These are phyloP conservation scores for Filobasidium floriforme DNA, from an alignment of 768 basidiomycete genomes.

Conservation along the genomic window DNA sequence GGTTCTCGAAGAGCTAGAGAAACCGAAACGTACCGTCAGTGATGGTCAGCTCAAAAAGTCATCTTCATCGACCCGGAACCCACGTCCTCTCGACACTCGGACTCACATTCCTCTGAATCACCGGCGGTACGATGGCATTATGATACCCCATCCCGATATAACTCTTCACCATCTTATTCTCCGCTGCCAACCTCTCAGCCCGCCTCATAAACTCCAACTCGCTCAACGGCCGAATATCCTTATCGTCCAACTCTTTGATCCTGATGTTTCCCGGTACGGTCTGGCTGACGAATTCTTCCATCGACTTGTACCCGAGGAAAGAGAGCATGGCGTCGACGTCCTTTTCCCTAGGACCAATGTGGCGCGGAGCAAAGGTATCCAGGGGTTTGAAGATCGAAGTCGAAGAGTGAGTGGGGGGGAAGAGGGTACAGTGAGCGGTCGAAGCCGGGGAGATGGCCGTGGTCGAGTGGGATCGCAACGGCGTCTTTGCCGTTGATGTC, in stretches of 20 bases:
- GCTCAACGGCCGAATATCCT: constrained; percentile 67
- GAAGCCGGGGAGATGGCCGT: constrained; percentile 39
- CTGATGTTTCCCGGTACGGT: constrained; percentile 77
- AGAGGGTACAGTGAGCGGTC: constrained; percentile 23
- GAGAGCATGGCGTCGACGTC: constrained; percentile 77
- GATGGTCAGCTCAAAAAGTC: neutral
- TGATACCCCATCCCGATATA: constrained; percentile 98
- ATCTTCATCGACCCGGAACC: neutral
- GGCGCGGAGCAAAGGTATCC: constrained; percentile 82
- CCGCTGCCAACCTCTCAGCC: constrained; percentile 65
- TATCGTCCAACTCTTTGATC: constrained; percentile 51
- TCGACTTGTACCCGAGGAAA: constrained; percentile 70
- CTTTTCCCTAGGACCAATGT: constrained; percentile 81
- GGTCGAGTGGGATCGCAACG: constrained; percentile 25
- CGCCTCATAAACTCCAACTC: constrained; percentile 74
- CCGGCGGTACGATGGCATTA: constrained; percentile 86
- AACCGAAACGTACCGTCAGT: no score
- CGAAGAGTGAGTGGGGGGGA: constrained; percentile 31
- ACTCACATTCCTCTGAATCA: constrained; percentile 71
- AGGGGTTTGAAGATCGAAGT: constrained; percentile 66
- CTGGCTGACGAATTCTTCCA: constrained; percentile 78
- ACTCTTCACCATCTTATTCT: constrained; percentile 76
- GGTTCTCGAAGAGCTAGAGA: constrained; percentile 62
- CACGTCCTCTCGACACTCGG: constrained; percentile 37
- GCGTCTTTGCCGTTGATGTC: neutral